A percentile compares a stretch with the other conserved stretches of the same genome.
phyloP scores from a whole-genome alignment of 2,329 filamentous ascomycete species.

The Diaporthe sp. region DNA sequence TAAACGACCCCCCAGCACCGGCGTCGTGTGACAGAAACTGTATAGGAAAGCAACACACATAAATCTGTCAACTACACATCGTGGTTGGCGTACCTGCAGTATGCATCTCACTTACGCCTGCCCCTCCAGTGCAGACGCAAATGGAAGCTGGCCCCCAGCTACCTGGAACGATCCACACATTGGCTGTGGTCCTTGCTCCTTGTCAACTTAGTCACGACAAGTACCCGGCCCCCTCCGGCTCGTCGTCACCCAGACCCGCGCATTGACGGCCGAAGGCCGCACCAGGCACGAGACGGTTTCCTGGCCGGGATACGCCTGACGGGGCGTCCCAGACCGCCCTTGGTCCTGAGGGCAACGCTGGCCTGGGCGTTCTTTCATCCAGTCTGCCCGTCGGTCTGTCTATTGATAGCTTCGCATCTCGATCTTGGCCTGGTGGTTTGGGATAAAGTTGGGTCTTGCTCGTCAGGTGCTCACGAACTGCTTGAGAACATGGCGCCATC shows the following conservation, averaged over 20 bases:
- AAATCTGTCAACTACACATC: not conserved
- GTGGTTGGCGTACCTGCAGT: not conserved
- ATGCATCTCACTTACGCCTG: not conserved
- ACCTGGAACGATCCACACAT: not conserved
- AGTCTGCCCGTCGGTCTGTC: not conserved
- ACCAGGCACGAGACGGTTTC: not conserved
- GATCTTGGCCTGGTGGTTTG: slow-evolving; percentile 9
- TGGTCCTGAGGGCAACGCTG: not conserved
- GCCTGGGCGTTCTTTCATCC: not conserved
- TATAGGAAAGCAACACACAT: not conserved
- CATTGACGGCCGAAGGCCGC: slow-evolving; percentile 3
- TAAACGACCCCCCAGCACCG: no score
- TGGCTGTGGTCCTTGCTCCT: no score
- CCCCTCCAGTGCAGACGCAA: not conserved
- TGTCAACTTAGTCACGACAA: not conserved
- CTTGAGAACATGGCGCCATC: not conserved
- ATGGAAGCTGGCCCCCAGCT: not conserved
- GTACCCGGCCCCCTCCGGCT: not conserved
- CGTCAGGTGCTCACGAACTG: slow-evolving; percentile 6
- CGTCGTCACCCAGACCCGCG: not conserved
- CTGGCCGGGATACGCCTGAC: slow-evolving; percentile 13
- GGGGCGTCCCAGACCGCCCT: not conserved
- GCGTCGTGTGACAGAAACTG: not conserved
- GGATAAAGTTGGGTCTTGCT: slow-evolving; percentile 21
- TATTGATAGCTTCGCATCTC: slow-evolving; percentile 7